Base-by-base conservation (phyloP, 2,329 filamentous ascomycete genomes). In the Colletotrichum aenigma region DNA sequence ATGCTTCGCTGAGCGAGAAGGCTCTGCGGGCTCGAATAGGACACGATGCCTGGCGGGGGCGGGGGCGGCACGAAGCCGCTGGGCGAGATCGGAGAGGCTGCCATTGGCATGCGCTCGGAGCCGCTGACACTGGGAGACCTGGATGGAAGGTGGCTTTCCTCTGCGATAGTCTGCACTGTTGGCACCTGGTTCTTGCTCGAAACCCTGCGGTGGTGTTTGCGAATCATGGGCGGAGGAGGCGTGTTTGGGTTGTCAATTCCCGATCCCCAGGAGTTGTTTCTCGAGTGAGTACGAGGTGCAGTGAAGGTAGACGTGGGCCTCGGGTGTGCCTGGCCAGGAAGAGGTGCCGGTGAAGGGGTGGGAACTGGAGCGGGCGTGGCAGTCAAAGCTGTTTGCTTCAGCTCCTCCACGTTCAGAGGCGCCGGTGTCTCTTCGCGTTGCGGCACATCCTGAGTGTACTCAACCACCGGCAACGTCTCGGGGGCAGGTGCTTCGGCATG, bases 401-500 rank as follows among this genome's bases (percentile, higher is more conserved):
- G 87, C 76, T 92, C 91, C 13, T 90, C 86, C 2, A 95, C 83
- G 73, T 94, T 87, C 21, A 95, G 88, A 3, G 93, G 93, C 4
- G 87, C 91, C 21, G 91, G 84, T 6, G 84, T 80, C 79, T 96
- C 93, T 65, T 85, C 60, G 8, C 73, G 55, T 10, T 58, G 55
- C 60, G 70, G 21, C 43, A 81, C 69, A 8, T 83, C 81, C 21
- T 81, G 78, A 77, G 85, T 77, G 79, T 84, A 75, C 79, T 88
- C 83, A 77, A 89, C 81, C 6, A 91, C 81, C 28, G 90, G 87
- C 15, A 94, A 83, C 3, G 92, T 89, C 9, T 95, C 93, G 1
- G 90, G 84, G 64, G 92, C 90, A 2, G 95, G 95, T 7, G 87
- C 86, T 18, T 98, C 96, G 8, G 96, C 96, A 56, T 90, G 87